Evolutionary conservation across 805 yeast species (phyloP).

Genomic region (Myxozyma nipponensis): DNA sequence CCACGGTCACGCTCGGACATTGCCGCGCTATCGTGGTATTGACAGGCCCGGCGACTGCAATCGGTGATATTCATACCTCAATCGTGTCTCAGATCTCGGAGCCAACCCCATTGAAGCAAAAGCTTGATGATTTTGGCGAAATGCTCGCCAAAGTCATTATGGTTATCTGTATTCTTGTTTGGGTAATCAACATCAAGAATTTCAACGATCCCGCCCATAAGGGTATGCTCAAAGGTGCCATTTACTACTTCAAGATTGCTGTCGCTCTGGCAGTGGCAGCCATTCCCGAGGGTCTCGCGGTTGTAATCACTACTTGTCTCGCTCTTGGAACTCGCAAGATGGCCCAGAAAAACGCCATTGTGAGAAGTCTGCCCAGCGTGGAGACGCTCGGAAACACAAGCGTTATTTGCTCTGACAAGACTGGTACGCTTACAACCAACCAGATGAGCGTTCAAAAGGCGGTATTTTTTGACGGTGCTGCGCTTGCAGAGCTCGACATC

Average conservation of each 20-base stretch:
- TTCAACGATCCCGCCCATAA: slow-evolving; percentile 44
- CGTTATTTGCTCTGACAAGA: slow-evolving; percentile 51
- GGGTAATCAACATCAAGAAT: slow-evolving; percentile 45
- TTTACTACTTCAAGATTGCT: slow-evolving; percentile 48
- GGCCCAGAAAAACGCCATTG: slow-evolving; percentile 45
- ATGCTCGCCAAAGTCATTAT: slow-evolving; percentile 44
- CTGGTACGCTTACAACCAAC: slow-evolving; percentile 47
- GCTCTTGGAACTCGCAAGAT: slow-evolving; percentile 48
- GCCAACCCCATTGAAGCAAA: slow-evolving; percentile 40
- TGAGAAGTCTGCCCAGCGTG: slow-evolving; percentile 46
- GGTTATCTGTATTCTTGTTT: slow-evolving; percentile 45
- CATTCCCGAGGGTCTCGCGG: slow-evolving; percentile 51
- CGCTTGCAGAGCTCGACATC: slow-evolving; percentile 39
- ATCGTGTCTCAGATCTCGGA: slow-evolving; percentile 40
- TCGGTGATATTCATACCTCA: slow-evolving; percentile 42
- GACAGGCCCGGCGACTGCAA: slow-evolving; percentile 43
- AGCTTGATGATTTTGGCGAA: slow-evolving; percentile 43
- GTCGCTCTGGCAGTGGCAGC: slow-evolving; percentile 49
- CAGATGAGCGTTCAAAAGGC: slow-evolving; percentile 36
- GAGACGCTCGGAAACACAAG: slow-evolving; percentile 59
- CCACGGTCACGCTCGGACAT: slow-evolving; percentile 44
- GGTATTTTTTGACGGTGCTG: slow-evolving; percentile 34
- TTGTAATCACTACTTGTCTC: slow-evolving; percentile 49
- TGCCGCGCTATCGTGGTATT: slow-evolving; percentile 42
- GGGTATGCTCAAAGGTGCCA: slow-evolving; percentile 46